These are phyloP conservation scores for Colletotrichum sp. DNA, from an alignment of 2,329 filamentous ascomycete genomes.

Conservation along the genomic window DNA sequence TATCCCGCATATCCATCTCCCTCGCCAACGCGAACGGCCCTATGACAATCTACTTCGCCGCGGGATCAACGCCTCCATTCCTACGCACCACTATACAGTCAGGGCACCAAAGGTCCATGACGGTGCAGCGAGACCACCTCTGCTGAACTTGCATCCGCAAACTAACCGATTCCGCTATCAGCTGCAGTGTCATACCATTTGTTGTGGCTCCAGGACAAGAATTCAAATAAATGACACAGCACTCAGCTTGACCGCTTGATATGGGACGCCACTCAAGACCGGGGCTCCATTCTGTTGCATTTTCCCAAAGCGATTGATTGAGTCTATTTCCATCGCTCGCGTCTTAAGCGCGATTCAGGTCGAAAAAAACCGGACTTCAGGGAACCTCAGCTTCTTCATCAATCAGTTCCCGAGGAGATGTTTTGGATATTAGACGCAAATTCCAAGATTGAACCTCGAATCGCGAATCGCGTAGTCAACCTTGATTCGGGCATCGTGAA, in stretches of 20 bases:
- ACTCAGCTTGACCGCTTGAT: slow-evolving; percentile 1
- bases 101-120: not conserved
- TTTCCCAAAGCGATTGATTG: not conserved
- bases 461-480: not conserved
- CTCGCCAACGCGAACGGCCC: slow-evolving; percentile 9
- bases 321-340: not conserved
- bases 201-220: not conserved
- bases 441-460: not conserved
- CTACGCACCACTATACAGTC: not conserved
- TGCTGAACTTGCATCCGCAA: not conserved
- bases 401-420: not conserved
- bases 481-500: not conserved
- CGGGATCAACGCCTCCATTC: not conserved
- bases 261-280: not conserved
- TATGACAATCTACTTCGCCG: not conserved
- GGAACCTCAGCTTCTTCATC: not conserved
- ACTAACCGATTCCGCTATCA: slow-evolving; percentile 11
- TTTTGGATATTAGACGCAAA: not conserved
- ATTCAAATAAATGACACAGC: not conserved
- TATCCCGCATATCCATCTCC: slow-evolving; percentile 19
- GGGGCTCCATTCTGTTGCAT: not conserved
- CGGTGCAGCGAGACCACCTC: not conserved
- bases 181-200: slow-evolving; percentile 13
- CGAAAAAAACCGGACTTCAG: not conserved
- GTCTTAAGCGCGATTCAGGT: not conserved